A percentile compares a stretch with the other conserved stretches of the same genome.
Evolutionary conservation across 2,329 filamentous ascomycete species (phyloP).

Genomic region (Verticillium longisporum): DNA sequence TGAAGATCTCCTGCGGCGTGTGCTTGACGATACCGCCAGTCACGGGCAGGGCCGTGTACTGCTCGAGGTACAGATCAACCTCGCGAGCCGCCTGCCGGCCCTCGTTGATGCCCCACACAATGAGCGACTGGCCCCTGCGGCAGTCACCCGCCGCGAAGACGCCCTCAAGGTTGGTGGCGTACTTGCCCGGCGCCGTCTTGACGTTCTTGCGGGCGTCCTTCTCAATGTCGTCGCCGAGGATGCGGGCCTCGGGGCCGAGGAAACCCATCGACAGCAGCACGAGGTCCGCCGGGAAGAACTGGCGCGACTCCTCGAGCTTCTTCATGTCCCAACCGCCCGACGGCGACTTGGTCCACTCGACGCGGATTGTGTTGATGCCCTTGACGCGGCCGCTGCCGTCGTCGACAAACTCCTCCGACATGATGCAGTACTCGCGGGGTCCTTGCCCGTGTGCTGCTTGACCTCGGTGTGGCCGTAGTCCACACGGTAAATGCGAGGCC

Average conservation of each 20-base stretch:
- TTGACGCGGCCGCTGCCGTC: constrained; percentile 83
- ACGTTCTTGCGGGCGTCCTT: constrained; percentile 92
- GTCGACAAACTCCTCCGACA: constrained; percentile 94
- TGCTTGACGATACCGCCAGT: constrained; percentile 90
- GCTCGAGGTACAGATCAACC: constrained; percentile 80
- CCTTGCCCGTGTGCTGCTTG: constrained; percentile 91
- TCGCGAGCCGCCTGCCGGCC: constrained; percentile 88
- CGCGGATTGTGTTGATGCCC: constrained; percentile 91
- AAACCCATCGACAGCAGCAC: constrained; percentile 97
- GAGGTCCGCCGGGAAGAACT: constrained; percentile 94
- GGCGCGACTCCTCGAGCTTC: constrained; percentile 85
- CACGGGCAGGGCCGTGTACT: constrained; percentile 73
- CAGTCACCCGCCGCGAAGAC: constrained; percentile 95
- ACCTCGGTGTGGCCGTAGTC: constrained; percentile 97
- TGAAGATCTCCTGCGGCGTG: constrained; percentile 64
- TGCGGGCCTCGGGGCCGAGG: constrained; percentile 83
- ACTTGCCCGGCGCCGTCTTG: constrained; percentile 84
- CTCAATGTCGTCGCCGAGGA: constrained; percentile 82
- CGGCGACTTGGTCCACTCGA: constrained; percentile 90
- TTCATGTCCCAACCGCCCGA: constrained; percentile 98
- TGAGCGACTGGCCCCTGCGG: constrained; percentile 87
- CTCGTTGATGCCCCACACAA: constrained; percentile 99
- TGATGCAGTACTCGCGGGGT: constrained; percentile 97
- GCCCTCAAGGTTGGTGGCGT: constrained; percentile 79
- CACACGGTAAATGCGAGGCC: constrained; percentile 96